Evolutionary conservation across 345 rosid genomes (phyloP), one percentile per base, ranked within the genome.

Genomic region (Combretum micranthum): DNA sequence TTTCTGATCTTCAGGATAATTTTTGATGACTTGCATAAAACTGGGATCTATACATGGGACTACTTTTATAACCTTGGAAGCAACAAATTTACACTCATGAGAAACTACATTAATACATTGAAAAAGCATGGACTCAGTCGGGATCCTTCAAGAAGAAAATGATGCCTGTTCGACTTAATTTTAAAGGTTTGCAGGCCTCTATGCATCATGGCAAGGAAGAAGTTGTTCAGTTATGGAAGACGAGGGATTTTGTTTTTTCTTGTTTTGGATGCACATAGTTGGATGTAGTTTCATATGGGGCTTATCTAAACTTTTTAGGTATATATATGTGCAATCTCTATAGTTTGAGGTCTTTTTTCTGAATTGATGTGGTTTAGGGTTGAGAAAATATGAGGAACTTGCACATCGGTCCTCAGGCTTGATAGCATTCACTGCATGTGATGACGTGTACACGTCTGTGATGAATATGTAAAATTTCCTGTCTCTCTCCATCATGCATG

Each of bases 31-130:
- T 67, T 90, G 85, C 99, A 87, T 64, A 90, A 77, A 75, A 90
- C 95, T 13, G 96, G 99, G 74, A 93, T 93, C 66, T 90, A 76
- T 63, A 81, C 97, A 15, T 93, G 96, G 97, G 95, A 85, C 43
- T 90, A 80, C 64, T 83, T 87, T 72, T 75, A 83, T 57, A 75
- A 82, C 60, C 90, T 93, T 56, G 99, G 97, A 47, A 79, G 61
- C 69, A 87, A 87, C 64, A 89, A 93, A 84, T 85, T 89, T 64
- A 57, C 77, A 22, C 70, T 93, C 53, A 85, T 87, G 88, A 87
- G 90, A 72, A 71, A 69, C 50, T 93, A 93, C 59, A 69, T 93
- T 76, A 83, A 72, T 47, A 82, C 84, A 8, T 74, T 93, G 55
- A 85, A 75, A 74, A 93, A 78, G 80, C 92, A 80, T 60, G 79